A percentile compares a stretch with the other conserved stretches of the same genome.
These are phyloP conservation scores for Gastrodia elata DNA, from an alignment of 106 monocot species.

Conservation along the genomic window DNA sequence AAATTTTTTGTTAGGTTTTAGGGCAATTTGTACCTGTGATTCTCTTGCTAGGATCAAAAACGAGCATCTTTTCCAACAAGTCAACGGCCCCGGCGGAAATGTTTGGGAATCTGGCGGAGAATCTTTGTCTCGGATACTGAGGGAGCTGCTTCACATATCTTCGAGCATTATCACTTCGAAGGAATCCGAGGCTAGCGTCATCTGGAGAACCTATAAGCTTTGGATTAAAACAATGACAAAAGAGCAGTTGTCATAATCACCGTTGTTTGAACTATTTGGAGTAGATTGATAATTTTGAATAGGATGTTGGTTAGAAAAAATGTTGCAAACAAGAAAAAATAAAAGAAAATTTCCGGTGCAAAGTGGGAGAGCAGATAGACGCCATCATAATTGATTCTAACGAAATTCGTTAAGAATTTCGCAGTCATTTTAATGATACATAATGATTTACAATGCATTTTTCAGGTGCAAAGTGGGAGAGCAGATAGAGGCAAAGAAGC, in stretches of 20 bases:
- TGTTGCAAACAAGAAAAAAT: neutral
- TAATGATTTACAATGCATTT: neutral
- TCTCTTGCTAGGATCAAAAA: constrained; percentile 82
- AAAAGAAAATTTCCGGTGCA: neutral
- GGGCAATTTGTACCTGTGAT: constrained; percentile 45
- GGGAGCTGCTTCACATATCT: constrained; percentile 77
- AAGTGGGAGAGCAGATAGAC: no score
- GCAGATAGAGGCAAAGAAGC: no score
- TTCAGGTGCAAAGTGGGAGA: no score
- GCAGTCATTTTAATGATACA: neutral
- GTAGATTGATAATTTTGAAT: neutral
- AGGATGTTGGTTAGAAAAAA: no score
- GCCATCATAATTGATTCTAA: no score
- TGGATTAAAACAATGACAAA: constrained; percentile 3
- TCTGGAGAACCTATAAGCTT: constrained; percentile 91
- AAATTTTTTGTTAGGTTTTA: no score
- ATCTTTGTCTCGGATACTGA: constrained; percentile 58
- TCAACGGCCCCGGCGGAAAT: constrained; percentile 60
- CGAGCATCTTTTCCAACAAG: constrained; percentile 81
- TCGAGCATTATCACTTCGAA: constrained; percentile 67
- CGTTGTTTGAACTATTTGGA: neutral
- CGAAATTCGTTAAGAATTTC: no score
- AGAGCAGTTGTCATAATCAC: neutral
- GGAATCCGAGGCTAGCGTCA: constrained; percentile 84
- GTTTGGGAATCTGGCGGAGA: constrained; percentile 48